Conservation (phyloP, 192 early-diverging fungal species). For the Podila epicladia region DNA sequence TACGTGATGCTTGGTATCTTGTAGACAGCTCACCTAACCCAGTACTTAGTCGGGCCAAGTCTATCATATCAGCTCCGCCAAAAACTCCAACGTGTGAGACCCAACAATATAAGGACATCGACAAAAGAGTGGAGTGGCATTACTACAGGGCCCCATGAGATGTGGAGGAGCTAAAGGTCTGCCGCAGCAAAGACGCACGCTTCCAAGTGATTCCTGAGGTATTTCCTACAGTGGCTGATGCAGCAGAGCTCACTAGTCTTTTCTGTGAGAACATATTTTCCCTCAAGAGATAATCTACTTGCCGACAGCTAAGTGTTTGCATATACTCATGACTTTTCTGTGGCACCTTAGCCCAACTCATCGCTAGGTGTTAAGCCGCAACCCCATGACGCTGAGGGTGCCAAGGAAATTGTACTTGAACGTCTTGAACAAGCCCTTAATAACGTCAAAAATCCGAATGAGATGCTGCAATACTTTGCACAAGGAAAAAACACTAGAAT, state of each 20-base stretch:
- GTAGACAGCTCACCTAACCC: too few relatives aligned
- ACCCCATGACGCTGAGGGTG: slow-evolving; percentile 22
- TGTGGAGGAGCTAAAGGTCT: slow-evolving; percentile 9
- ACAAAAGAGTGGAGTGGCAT: neutral
- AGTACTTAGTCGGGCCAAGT: slow-evolving; percentile 5
- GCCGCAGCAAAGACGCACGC: neutral
- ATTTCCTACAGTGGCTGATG: slow-evolving; percentile 18
- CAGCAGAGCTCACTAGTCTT: neutral
- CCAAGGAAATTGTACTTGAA: slow-evolving; percentile 2
- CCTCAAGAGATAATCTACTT: neutral
- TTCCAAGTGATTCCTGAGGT: slow-evolving; percentile 19
- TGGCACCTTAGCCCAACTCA: neutral
- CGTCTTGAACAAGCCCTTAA: slow-evolving; percentile 19
- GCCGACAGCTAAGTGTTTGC: too few relatives aligned
- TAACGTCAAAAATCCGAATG: slow-evolving; percentile 4
- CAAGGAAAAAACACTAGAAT: slow-evolving; percentile 16
- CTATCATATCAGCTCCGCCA: neutral
- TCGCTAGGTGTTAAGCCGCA: neutral
- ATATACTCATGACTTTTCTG: neutral
- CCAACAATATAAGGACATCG: slow-evolving; percentile 15
- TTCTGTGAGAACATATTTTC: neutral
- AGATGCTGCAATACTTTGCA: slow-evolving; percentile 28
- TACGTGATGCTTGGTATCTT: too few relatives aligned
- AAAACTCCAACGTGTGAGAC: neutral
- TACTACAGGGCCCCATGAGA: slow-evolving; percentile 27